Evolutionary conservation across 768 basidiomycete species (phyloP), one percentile per base, ranked within the genome.

Genomic region (Mycena olivaceomarginata): DNA sequence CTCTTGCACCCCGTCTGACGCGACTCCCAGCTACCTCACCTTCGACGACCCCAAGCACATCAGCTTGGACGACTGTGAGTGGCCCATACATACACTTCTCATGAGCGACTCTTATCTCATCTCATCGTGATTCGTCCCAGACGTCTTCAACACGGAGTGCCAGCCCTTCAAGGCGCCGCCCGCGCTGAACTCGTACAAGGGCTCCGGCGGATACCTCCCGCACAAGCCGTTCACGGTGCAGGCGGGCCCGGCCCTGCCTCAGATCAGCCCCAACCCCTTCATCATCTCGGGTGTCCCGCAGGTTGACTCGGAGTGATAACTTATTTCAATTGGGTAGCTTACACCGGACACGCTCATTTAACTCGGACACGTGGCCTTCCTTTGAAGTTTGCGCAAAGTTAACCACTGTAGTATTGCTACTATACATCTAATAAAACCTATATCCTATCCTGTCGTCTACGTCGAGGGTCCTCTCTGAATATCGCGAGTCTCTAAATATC

Each of bases 111-210:
- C 45, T 39, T 0, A 22, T n/a, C 31, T 31, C 2, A 31, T 31
- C 31, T 31, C 43, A 15, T 0, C 22, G 71, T 77, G 1, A n/a
- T 73, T 77, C 39, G 2, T 37, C 87, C 4, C 6, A 25, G 86
- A 82, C 15, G 87, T 88, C 51, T 88, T 88, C 86, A 91, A 91
- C 81, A 91, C 91, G 5, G 91, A 91, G 77, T 84, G 85, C 31
- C 90, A 91, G 73, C 89, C 89, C 5, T 88, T 90, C 84, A 82
- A 84, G 67, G 89, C 89, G 0, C 89, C 89, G 1, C 59, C 85
- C 0, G 85, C 87, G 20, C 60, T 72, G 20, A 60, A 62, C 51
- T 72, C 77, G 48, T 78, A 78, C 62, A 10, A 37, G 12, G 75
- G 64, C 16, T 70, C 57, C 22, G 76, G 66, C 3, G 43, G 31